Conservation (phyloP, 768 basidiomycete genomes). For the Mycena galericulata region DNA sequence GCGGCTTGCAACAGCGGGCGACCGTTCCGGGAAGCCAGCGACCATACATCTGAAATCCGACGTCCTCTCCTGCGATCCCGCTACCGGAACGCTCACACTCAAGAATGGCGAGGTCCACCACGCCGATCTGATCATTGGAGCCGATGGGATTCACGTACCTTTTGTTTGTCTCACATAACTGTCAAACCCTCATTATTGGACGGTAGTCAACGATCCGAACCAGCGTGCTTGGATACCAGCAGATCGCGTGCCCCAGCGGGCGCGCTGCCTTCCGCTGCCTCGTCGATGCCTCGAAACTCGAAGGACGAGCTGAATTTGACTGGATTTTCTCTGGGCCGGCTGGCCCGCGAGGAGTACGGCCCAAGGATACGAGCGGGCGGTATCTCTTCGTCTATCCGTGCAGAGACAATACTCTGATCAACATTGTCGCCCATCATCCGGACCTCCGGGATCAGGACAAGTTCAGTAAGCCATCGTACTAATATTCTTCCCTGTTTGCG, state of each 20-base stretch:
- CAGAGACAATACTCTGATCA: conserved; percentile 1
- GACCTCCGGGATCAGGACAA: conserved; percentile 11
- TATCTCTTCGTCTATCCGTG: conserved; percentile 13
- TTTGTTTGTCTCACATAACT: not conserved
- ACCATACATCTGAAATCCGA: not conserved
- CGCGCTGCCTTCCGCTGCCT: conserved; percentile 15
- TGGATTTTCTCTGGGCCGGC: not conserved
- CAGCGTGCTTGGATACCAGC: conserved; percentile 3
- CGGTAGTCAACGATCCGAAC: conserved; percentile 10
- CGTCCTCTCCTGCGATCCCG: not conserved
- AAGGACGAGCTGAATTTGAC: not conserved
- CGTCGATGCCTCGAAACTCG: conserved; percentile 2
- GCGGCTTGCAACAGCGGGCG: not conserved
- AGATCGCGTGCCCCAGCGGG: not conserved
- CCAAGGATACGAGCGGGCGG: not conserved
- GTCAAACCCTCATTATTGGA: not conserved
- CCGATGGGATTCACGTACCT: conserved; percentile 15
- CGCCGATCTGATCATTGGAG: conserved; percentile 13
- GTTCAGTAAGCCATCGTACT: not conserved
- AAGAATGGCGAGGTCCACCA: conserved; percentile 8
- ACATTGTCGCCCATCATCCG: conserved; percentile 7
- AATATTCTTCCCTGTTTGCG: not conserved
- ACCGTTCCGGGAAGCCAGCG: not conserved
- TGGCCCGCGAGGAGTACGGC: not conserved
- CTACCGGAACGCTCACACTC: not conserved